Evolutionary conservation across 2,329 filamentous ascomycete genomes (phyloP).

Genomic region (Pseudomassariella vexata): DNA sequence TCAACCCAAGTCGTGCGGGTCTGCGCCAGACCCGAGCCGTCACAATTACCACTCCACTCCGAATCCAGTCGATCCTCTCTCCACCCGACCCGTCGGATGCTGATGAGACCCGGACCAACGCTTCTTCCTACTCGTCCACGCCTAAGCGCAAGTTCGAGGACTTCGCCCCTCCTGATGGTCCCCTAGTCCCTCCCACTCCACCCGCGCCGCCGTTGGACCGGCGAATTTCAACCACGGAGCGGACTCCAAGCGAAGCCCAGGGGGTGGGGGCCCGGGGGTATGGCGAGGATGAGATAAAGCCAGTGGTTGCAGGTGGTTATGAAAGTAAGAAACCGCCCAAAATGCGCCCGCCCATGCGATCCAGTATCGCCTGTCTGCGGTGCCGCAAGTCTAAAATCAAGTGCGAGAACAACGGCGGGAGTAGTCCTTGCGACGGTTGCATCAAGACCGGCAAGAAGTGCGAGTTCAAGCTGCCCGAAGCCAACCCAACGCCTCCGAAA

Average conservation of each 20-base stretch:
- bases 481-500: slow-evolving; percentile 34
- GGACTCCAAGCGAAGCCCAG: slow-evolving; percentile 13
- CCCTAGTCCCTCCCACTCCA: slow-evolving; percentile 21
- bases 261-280: slow-evolving; percentile 16
- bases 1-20: slow-evolving; percentile 21
- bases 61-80: slow-evolving; percentile 47
- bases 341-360: slow-evolving; percentile 57
- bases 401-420: slow-evolving; percentile 72
- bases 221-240: slow-evolving; percentile 18
- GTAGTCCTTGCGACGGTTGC: slow-evolving; percentile 69
- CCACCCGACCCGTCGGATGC: slow-evolving; percentile 34
- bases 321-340: slow-evolving; percentile 36
- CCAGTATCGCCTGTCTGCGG: slow-evolving; percentile 71
- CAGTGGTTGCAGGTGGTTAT: slow-evolving; percentile 24
- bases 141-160: slow-evolving; percentile 32
- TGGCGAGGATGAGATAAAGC: slow-evolving; percentile 24
- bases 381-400: slow-evolving; percentile 82
- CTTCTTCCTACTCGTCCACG: slow-evolving; percentile 23
- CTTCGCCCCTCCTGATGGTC: slow-evolving; percentile 23
- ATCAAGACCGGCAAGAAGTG: slow-evolving; percentile 67
- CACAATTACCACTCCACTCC: slow-evolving; percentile 45
- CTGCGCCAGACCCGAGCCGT: slow-evolving; percentile 34
- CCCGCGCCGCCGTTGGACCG: slow-evolving; percentile 17
- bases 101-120: slow-evolving; percentile 27
- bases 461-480: slow-evolving; percentile 54